Base-by-base conservation (phyloP, 2,329 filamentous ascomycete species). In the Verticillium klebahnii region DNA sequence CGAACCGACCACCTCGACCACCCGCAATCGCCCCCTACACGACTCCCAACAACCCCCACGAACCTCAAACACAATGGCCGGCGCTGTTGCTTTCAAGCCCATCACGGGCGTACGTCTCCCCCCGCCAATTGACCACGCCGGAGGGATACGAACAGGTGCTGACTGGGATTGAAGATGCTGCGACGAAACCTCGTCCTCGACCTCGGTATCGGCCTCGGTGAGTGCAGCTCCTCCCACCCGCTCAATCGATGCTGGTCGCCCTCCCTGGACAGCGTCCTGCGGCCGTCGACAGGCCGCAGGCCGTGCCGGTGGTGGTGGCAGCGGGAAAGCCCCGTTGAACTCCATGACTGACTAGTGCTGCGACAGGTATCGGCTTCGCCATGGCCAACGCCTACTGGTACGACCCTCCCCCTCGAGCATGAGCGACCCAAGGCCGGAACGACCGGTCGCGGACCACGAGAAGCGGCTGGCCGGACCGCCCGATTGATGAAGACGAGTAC, bases 371-470 rank as follows among this genome's bases (percentile, higher is more conserved):
- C 63, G 84, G 84, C 64, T 79, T 83, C 67, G 75, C 72, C 67
- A 81, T 85, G 74, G 83, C 79, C 72, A 85, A 80, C 73, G 72
- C 74, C 66, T 87, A 80, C 78, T 87, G 84, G 84, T 87, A 84
- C 69, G 82, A 67, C 60, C 58, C 36, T 40, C 19, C 15, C 19
- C 25, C 23, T 29, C 34, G 36, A 25, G 14, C 32, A 39, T 57
- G 19, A 62, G 14, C n/a, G 11, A 52, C 8, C 8, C 9, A 52
- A 36, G 34, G 7, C 45, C 9, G 45, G 11, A 14, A 12, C 45
- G 19, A 25, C 4, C 45, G 45, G 11, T 12, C 45, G 23, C 19
- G 45, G 23, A 25, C 14, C 34, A 36, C n/a, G 19, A 52, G 9
- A 11, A 2, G 5, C 45, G n/a, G 19, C 19, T 25, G n/a, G 12